These are phyloP conservation scores for Colletotrichum liaoningense DNA, from an alignment of 2,329 filamentous ascomycete genomes.

Conservation along the genomic window DNA sequence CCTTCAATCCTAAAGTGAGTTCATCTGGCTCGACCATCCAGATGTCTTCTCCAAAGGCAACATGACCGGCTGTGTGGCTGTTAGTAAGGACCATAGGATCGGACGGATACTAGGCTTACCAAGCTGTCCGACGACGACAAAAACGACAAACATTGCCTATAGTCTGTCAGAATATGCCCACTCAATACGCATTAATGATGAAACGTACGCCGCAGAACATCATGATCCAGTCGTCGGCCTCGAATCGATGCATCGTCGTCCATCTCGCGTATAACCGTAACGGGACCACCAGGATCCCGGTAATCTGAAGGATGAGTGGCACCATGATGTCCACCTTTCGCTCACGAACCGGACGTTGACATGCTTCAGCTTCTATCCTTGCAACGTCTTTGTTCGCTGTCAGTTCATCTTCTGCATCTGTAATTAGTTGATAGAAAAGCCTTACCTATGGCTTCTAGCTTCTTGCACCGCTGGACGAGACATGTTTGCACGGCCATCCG, in stretches of 20 bases:
- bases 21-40: conserved; percentile 46
- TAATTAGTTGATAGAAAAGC: background rate
- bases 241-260: conserved; percentile 44
- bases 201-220: conserved; percentile 46
- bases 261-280: conserved; percentile 52
- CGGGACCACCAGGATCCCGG: conserved; percentile 47
- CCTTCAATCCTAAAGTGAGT: conserved; percentile 46
- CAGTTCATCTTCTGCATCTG: conserved; percentile 9
- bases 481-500: conserved; percentile 38
- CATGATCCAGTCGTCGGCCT: conserved; percentile 54
- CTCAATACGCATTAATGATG: background rate
- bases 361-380: conserved; percentile 46
- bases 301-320: conserved; percentile 49
- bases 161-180: background rate
- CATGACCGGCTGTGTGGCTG: conserved; percentile 38
- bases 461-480: conserved; percentile 40
- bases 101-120: conserved; percentile 37
- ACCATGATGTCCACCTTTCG: conserved; percentile 46
- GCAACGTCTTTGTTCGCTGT: conserved; percentile 43
- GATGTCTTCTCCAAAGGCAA: conserved; percentile 50
- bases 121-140: conserved; percentile 46
- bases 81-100: conserved; percentile 7
- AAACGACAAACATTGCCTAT: conserved; percentile 45
- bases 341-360: conserved; percentile 44
- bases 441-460: conserved; percentile 42